These are phyloP conservation scores for Exophiala oligosperma DNA, from an alignment of 2,329 filamentous ascomycete species.

Conservation along the genomic window DNA sequence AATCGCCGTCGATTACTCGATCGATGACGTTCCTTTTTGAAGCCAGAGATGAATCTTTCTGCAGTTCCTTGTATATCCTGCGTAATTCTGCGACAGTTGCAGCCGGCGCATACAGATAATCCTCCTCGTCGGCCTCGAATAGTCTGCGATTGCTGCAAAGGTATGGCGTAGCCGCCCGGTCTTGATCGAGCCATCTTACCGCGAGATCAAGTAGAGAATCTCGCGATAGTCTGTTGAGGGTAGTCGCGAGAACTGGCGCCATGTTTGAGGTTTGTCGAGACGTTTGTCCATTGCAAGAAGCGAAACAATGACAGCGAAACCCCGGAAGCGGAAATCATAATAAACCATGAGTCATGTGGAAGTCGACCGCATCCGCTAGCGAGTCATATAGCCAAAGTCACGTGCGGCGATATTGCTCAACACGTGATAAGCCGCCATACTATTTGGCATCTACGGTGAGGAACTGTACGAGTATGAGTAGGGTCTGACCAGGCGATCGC, in stretches of 20 bases:
- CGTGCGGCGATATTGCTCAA: too few species aligned
- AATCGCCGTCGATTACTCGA: slow-evolving; percentile 58
- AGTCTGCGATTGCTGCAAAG: slow-evolving; percentile 52
- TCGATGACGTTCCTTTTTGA: slow-evolving; percentile 55
- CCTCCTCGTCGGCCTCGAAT: slow-evolving; percentile 57
- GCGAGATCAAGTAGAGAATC: slow-evolving; percentile 70
- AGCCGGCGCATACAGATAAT: slow-evolving; percentile 69
- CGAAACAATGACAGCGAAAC: background rate
- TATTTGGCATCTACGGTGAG: background rate
- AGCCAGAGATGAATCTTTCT: slow-evolving; percentile 45
- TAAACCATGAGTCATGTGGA: background rate
- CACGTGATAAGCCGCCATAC: too few species aligned
- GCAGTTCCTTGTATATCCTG: slow-evolving; percentile 63
- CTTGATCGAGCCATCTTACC: slow-evolving; percentile 72
- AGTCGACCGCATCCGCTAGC: slow-evolving; percentile 12
- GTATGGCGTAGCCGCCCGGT: slow-evolving; percentile 60
- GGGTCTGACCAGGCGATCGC: background rate
- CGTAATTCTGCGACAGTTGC: slow-evolving; percentile 66
- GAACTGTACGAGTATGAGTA: too few species aligned
- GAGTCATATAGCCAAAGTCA: slow-evolving; percentile 5
- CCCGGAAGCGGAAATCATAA: background rate
- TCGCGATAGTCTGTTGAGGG: slow-evolving; percentile 69
- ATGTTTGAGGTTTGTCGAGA: slow-evolving; percentile 40
- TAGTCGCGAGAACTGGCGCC: slow-evolving; percentile 65
- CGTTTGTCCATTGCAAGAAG: slow-evolving; percentile 50